Evolutionary conservation across 1,284 basidiomycete genomes (phyloP).

Genomic region (Ganoderma lucidum): DNA sequence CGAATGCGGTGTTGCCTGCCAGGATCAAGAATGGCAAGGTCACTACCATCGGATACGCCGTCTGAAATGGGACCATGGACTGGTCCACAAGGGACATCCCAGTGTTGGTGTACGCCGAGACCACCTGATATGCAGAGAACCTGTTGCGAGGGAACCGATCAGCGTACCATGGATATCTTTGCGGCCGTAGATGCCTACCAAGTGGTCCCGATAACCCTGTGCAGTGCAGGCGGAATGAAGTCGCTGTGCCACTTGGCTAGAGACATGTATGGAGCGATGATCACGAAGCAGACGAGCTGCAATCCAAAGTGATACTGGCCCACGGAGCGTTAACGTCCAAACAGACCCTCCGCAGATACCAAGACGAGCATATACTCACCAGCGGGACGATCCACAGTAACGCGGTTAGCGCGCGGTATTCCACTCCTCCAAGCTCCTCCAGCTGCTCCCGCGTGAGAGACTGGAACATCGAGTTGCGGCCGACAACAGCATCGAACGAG

Average conservation of each 20-base stretch:
- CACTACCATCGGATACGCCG: slow-evolving; percentile 84
- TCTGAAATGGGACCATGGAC: slow-evolving; percentile 90
- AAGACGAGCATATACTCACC: slow-evolving; percentile 27
- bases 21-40: slow-evolving; percentile 77
- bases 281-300: slow-evolving; percentile 45
- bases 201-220: slow-evolving; percentile 59
- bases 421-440: slow-evolving; percentile 93
- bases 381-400: slow-evolving; percentile 79
- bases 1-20: slow-evolving; percentile 93
- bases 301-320: slow-evolving; percentile 64
- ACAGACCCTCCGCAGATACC: neutral
- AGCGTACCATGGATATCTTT: neutral
- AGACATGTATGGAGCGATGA: slow-evolving; percentile 83
- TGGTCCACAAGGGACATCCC: slow-evolving; percentile 91
- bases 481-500: slow-evolving; percentile 85
- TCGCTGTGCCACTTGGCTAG: slow-evolving; percentile 57
- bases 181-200: slow-evolving; percentile 53
- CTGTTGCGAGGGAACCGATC: slow-evolving; percentile 45
- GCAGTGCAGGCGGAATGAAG: slow-evolving; percentile 64
- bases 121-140: slow-evolving; percentile 89
- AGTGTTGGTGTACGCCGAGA: slow-evolving; percentile 91
- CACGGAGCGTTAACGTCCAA: slow-evolving; percentile 3
- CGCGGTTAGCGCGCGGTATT: slow-evolving; percentile 87
- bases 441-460: slow-evolving; percentile 84
- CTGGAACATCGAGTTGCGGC: slow-evolving; percentile 90